A percentile compares a stretch with the other conserved stretches of the same genome.
Evolutionary conservation across 306 rosid genomes (phyloP).

Genomic region (Pueraria montana): DNA sequence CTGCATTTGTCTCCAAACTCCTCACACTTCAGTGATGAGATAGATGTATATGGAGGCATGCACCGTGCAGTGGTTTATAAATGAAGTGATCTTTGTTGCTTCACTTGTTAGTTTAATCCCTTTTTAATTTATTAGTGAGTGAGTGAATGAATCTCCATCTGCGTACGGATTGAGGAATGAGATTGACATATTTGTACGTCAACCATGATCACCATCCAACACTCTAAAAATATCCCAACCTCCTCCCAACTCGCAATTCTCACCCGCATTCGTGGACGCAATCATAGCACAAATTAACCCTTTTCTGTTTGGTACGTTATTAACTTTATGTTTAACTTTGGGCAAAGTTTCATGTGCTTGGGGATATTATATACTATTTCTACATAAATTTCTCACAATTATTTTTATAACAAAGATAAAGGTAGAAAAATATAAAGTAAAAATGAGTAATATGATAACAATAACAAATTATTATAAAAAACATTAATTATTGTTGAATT

Average conservation of each 20-base stretch:
- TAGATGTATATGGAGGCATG: slow-evolving; percentile 22
- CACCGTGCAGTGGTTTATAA: slow-evolving; percentile 51
- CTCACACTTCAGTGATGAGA: slow-evolving; percentile 21
- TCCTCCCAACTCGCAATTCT: slow-evolving; percentile 1
- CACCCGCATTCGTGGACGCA: slow-evolving; percentile 33
- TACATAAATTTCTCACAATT: no score
- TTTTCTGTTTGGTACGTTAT: slow-evolving; percentile 32
- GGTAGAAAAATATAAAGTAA: no score
- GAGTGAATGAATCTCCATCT: slow-evolving; percentile 43
- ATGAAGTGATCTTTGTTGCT: slow-evolving; percentile 54
- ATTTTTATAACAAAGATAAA: no score
- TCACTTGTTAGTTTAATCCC: slow-evolving; percentile 45
- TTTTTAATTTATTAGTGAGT: slow-evolving; percentile 1
- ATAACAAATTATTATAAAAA: no score
- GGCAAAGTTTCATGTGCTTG: background rate
- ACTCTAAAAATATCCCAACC: slow-evolving; percentile 44
- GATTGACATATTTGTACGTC: slow-evolving; percentile 64
- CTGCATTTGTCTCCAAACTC: slow-evolving; percentile 48
- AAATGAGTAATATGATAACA: no score
- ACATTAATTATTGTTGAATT: no score
- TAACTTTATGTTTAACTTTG: slow-evolving; percentile 30
- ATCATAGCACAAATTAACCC: slow-evolving; percentile 43
- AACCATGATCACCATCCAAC: slow-evolving; percentile 40
- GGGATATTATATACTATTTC: background rate
- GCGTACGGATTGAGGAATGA: slow-evolving; percentile 61